A percentile compares a stretch with the other conserved stretches of the same genome.
Conservation (phyloP, 2,329 filamentous ascomycete species). For the Orbilia quercus region DNA sequence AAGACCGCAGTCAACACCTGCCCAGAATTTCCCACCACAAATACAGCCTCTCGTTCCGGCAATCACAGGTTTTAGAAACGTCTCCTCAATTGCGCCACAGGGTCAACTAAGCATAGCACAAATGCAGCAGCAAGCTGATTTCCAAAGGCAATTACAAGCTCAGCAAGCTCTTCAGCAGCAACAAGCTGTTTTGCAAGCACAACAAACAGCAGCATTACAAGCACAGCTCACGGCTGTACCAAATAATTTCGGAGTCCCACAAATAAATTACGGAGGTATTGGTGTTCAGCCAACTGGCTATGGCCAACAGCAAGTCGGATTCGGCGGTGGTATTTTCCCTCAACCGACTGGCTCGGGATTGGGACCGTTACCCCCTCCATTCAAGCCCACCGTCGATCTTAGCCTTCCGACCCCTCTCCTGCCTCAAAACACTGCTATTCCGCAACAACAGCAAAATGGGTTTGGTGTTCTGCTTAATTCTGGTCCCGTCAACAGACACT, state of each 20-base stretch:
- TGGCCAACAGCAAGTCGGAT: constrained; percentile 68
- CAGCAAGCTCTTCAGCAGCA: constrained; percentile 65
- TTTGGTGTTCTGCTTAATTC: constrained; percentile 66
- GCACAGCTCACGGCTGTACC: constrained; percentile 59
- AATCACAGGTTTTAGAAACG: constrained; percentile 33
- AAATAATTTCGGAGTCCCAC: constrained; percentile 60
- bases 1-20: constrained; percentile 85
- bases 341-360: constrained; percentile 66
- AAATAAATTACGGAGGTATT: constrained; percentile 61
- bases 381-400: constrained; percentile 69
- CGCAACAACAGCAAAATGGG: constrained; percentile 64
- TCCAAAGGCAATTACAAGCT: constrained; percentile 63
- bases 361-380: constrained; percentile 71
- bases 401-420: constrained; percentile 63
- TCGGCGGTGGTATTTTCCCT: constrained; percentile 64
- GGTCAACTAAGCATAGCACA: constrained; percentile 38
- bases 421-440: constrained; percentile 65
- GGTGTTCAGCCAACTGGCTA: constrained; percentile 67
- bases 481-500: constrained; percentile 69
- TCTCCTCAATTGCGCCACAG: constrained; percentile 38
- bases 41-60: constrained; percentile 63
- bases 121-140: constrained; percentile 64
- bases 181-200: constrained; percentile 68
- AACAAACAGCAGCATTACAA: constrained; percentile 59
- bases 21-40: constrained; percentile 68